Conservation (phyloP, 23 red algal genomes). For the Porphyridium purpureum region DNA sequence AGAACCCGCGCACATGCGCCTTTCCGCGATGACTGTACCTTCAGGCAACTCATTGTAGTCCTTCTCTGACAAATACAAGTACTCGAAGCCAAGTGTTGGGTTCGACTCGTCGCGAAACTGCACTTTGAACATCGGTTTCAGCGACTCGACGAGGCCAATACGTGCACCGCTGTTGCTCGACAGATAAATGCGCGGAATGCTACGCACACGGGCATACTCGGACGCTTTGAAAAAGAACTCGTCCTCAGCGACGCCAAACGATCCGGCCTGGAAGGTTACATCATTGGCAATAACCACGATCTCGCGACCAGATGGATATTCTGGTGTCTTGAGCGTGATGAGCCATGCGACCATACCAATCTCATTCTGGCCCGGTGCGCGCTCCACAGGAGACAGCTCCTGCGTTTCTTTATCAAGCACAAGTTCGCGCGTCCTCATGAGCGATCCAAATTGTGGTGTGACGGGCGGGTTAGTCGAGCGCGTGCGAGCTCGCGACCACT, state of each 20-base stretch:
- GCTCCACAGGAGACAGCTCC: too few species aligned
- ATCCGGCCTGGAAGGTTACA: constrained; percentile 75
- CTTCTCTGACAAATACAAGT: constrained; percentile 32
- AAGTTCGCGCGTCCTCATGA: constrained; percentile 45
- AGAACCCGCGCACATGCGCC: not conserved
- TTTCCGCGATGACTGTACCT: too few species aligned
- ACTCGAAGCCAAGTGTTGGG: constrained; percentile 60
- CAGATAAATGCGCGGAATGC: constrained; percentile 79
- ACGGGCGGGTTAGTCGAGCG: too few species aligned
- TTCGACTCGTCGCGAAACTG: constrained; percentile 41
- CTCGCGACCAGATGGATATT: constrained; percentile 66
- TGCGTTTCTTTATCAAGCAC: constrained; percentile 34
- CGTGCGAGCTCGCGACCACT: constrained; percentile 68
- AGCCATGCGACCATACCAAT: constrained; percentile 90
- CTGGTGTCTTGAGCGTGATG: constrained; percentile 60
- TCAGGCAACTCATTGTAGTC: constrained; percentile 2
- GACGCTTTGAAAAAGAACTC: constrained; percentile 59
- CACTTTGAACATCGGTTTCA: constrained; percentile 55
- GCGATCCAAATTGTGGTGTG: too few species aligned
- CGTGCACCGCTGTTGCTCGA: constrained; percentile 89
- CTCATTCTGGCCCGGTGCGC: constrained; percentile 63
- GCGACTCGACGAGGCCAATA: constrained; percentile 80
- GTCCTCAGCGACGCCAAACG: constrained; percentile 77
- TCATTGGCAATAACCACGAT: constrained; percentile 84
- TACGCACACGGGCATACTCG: constrained; percentile 34